Conservation (phyloP, 768 basidiomycete species). For the Rhizopogon roseolus region DNA sequence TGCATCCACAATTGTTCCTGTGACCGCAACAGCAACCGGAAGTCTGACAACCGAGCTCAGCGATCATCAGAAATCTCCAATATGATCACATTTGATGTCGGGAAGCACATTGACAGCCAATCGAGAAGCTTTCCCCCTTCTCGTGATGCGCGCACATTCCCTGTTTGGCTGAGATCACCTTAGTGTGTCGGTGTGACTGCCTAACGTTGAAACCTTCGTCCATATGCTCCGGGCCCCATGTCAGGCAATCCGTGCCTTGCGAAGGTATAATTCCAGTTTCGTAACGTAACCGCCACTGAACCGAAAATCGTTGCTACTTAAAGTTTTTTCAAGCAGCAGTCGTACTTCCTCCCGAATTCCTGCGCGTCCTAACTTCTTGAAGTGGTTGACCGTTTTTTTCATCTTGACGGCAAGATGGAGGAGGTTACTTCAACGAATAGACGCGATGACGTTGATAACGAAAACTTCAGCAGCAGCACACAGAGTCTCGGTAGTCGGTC, state of each 20-base stretch:
- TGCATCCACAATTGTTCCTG: background rate
- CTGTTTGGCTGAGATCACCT: background rate
- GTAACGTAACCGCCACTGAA: background rate
- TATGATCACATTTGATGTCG: background rate
- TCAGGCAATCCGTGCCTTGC: background rate
- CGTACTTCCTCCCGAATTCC: too few species aligned
- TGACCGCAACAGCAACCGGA: constrained; percentile 1
- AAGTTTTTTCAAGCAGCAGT: background rate
- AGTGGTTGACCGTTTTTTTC: background rate
- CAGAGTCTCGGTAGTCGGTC: constrained; percentile 11
- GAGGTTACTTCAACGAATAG: constrained; percentile 11
- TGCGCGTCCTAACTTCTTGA: background rate
- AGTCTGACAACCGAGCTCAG: background rate
- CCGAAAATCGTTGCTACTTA: too few species aligned
- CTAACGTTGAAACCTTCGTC: background rate
- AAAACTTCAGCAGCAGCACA: constrained; percentile 7
- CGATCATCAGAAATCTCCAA: background rate
- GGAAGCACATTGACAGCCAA: background rate
- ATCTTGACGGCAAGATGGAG: constrained; percentile 13
- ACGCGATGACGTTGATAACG: constrained; percentile 12
- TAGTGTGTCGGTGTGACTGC: background rate
- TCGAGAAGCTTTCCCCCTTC: background rate
- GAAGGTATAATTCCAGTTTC: background rate
- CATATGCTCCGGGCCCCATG: constrained; percentile 2
- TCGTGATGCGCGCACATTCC: background rate